phyloP scores from a whole-genome alignment of 2,329 filamentous ascomycete species.

The Botrytis paeoniae region DNA sequence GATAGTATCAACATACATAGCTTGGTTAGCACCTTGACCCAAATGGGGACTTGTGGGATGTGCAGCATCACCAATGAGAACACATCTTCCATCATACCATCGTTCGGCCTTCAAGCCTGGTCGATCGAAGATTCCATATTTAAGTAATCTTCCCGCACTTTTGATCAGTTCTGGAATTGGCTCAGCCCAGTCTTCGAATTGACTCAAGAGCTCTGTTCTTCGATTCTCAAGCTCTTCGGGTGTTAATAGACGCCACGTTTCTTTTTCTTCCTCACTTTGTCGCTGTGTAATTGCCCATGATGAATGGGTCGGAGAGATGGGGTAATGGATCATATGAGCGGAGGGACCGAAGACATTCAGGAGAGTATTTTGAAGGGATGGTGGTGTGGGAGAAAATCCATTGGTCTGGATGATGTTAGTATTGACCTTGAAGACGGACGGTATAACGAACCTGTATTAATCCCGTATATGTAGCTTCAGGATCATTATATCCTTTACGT shows the following conservation, averaged over 20 bases:
- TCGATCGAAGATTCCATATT: slow-evolving; percentile 22
- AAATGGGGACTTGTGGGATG: slow-evolving; percentile 39
- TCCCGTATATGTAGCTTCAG: slow-evolving; percentile 18
- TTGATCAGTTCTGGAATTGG: slow-evolving; percentile 15
- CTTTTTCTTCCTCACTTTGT: slow-evolving; percentile 6
- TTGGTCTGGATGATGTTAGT: background rate
- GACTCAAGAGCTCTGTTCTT: background rate
- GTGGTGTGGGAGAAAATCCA: slow-evolving; percentile 7
- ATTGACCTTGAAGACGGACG: background rate
- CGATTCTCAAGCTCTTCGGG: background rate
- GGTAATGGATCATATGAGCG: slow-evolving; percentile 16
- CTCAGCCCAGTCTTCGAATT: slow-evolving; percentile 15
- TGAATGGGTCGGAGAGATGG: slow-evolving; percentile 10
- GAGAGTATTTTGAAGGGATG: slow-evolving; percentile 4
- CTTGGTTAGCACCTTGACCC: slow-evolving; percentile 25
- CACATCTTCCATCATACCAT: slow-evolving; percentile 39
- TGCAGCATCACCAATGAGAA: slow-evolving; percentile 56
- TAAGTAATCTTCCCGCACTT: slow-evolving; percentile 17
- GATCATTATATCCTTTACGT: slow-evolving; percentile 5
- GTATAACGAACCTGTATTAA: slow-evolving; percentile 9
- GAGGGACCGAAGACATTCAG: slow-evolving; percentile 20
- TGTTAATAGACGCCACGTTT: slow-evolving; percentile 9
- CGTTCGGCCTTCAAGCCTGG: slow-evolving; percentile 12
- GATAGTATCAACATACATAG: slow-evolving; percentile 1
- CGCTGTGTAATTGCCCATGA: slow-evolving; percentile 21